phyloP scores from a whole-genome alignment of 345 rosid genomes.

The Citrus mangshanensis region DNA sequence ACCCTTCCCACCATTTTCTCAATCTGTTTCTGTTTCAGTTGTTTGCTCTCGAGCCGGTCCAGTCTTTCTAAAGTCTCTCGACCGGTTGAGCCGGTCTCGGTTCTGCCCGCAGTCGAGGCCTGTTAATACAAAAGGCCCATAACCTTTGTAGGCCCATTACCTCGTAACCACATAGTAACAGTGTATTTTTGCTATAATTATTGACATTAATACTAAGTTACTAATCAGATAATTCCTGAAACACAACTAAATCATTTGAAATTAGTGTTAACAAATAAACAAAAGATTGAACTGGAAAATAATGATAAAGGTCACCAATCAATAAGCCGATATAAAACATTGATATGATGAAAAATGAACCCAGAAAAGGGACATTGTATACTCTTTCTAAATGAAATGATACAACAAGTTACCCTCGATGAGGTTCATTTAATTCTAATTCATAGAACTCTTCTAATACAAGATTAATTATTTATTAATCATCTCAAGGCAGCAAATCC shows the following conservation, averaged over 20 bases:
- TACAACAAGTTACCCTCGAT: not conserved
- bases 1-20: not conserved
- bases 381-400: not conserved
- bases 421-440: not conserved
- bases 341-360: not conserved
- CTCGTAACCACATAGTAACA: no score
- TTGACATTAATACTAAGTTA: not conserved
- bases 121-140: not conserved
- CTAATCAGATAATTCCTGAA: not conserved
- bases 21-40: not conserved
- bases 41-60: not conserved
- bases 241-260: not conserved
- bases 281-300: not conserved
- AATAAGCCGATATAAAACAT: no score
- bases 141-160: not conserved
- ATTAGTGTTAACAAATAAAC: not conserved
- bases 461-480: not conserved
- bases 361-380: not conserved
- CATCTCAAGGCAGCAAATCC: constrained; percentile 81
- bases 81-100: not conserved
- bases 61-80: not conserved
- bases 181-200: no score
- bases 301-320: not conserved
- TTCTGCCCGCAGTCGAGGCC: not conserved
- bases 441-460: not conserved